Conservation (phyloP, 1,284 basidiomycete species). For the Filobasidium uniguttulatum region DNA sequence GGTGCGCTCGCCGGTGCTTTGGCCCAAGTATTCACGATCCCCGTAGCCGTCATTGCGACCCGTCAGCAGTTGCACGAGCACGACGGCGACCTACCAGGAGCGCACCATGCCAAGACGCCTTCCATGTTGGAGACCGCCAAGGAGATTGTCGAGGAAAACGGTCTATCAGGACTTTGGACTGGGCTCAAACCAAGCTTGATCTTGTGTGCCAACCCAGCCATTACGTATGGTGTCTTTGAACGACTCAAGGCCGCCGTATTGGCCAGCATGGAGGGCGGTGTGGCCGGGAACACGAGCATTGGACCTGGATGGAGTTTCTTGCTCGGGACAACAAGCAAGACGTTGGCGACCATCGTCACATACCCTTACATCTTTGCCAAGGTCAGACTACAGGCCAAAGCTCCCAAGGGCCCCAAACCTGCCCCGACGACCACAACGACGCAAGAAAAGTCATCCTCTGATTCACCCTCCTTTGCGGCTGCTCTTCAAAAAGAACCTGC, state of each 20-base stretch:
- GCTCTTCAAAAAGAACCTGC: conserved; percentile 16
- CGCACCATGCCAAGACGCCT: conserved; percentile 25
- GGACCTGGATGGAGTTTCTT: conserved; percentile 64
- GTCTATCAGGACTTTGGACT: conserved; percentile 81
- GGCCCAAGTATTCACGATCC: conserved; percentile 96
- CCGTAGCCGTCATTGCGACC: conserved; percentile 92
- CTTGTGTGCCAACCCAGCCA: conserved; percentile 90
- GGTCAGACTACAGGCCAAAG: conserved; percentile 77
- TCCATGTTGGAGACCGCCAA: conserved; percentile 51
- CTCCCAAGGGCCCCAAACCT: conserved; percentile 2
- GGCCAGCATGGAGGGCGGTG: conserved; percentile 12
- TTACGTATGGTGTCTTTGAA: conserved; percentile 95
- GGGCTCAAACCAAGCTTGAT: conserved; percentile 86
- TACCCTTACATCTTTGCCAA: conserved; percentile 49
- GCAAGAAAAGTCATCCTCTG: conserved; percentile 8
- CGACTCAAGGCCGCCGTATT: conserved; percentile 55
- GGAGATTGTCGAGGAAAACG: conserved; percentile 86
- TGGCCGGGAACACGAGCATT: conserved; percentile 16
- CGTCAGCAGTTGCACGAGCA: conserved; percentile 74
- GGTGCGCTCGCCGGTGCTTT: conserved; percentile 87
- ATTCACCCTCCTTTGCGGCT: conserved; percentile 21
- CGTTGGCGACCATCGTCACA: conserved; percentile 82
- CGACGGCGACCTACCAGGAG: too few relatives aligned
- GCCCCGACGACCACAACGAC: conserved; percentile 1
- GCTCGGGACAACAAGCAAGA: conserved; percentile 88